These are phyloP conservation scores for Bipolaris cookei DNA, from an alignment of 2,329 filamentous ascomycete species.

Conservation along the genomic window DNA sequence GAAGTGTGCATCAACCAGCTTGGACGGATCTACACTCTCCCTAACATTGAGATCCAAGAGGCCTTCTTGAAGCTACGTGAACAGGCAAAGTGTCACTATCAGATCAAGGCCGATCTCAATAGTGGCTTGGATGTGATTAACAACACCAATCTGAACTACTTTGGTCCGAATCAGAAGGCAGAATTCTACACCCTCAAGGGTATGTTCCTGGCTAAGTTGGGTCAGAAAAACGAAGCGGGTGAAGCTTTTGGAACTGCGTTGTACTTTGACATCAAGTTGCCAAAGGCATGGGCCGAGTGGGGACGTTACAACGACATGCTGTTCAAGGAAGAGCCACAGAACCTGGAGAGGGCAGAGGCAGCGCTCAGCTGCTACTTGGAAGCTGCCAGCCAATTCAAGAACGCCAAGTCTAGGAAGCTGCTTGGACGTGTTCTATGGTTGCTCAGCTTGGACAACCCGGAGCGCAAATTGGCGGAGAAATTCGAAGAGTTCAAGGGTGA, in stretches of 20 bases:
- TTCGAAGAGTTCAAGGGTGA: constrained; percentile 98
- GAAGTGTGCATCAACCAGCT: constrained; percentile 98
- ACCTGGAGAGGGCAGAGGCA: constrained; percentile 84
- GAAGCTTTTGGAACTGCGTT: constrained; percentile 92
- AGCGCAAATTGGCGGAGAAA: constrained; percentile 79
- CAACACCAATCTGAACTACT: constrained; percentile 99
- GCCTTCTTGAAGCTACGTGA: constrained; percentile 98
- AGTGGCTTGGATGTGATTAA: constrained; percentile 98
- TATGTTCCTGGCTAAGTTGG: constrained; percentile 96
- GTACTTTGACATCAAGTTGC: constrained; percentile 92
- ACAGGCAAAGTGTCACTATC: constrained; percentile 98
- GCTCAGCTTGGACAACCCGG: constrained; percentile 87
- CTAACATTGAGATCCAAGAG: constrained; percentile 99
- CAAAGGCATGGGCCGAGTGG: constrained; percentile 99
- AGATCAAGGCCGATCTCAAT: constrained; percentile 89
- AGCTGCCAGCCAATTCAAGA: constrained; percentile 95
- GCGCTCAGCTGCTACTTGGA: constrained; percentile 96
- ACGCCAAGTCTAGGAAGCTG: constrained; percentile 91
- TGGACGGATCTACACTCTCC: constrained; percentile 96
- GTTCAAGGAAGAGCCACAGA: constrained; percentile 87
- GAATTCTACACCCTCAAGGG: constrained; percentile 99
- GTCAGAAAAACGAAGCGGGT: constrained; percentile 88
- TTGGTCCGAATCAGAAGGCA: constrained; percentile 92
- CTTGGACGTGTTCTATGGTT: constrained; percentile 94
- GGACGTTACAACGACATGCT: constrained; percentile 96